phyloP scores from a whole-genome alignment of 176 grass and related monocot species.

The Oryza nivara region DNA sequence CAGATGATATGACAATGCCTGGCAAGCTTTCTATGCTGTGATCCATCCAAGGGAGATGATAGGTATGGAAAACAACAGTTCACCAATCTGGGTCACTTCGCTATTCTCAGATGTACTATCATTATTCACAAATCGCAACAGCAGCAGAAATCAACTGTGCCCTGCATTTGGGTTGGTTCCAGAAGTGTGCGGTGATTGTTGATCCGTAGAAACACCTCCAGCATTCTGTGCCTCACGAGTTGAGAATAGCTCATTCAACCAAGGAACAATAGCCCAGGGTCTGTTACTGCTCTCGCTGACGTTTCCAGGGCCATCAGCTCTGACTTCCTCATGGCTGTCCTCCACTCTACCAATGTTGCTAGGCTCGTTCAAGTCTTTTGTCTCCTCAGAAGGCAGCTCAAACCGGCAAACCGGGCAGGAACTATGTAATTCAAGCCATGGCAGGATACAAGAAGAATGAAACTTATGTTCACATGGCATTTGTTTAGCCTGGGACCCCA shows the following conservation, averaged over 20 bases:
- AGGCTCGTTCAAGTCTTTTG: slow-evolving; percentile 68
- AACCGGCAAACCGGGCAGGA: slow-evolving; percentile 93
- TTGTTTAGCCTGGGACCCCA: slow-evolving; percentile 71
- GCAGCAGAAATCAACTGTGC: slow-evolving; percentile 48
- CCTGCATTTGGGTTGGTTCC: slow-evolving; percentile 44
- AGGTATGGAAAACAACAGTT: slow-evolving; percentile 29
- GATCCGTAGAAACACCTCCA: slow-evolving; percentile 33
- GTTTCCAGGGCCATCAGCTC: slow-evolving; percentile 34
- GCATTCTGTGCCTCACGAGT: slow-evolving; percentile 49
- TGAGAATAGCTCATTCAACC: slow-evolving; percentile 76
- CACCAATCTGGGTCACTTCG: slow-evolving; percentile 7
- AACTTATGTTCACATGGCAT: slow-evolving; percentile 98
- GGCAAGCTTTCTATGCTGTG: slow-evolving; percentile 37
- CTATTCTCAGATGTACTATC: too few relatives aligned
- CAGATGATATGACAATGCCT: slow-evolving; percentile 30
- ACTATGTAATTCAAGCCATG: slow-evolving; percentile 96
- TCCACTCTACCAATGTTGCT: slow-evolving; percentile 48
- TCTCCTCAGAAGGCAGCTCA: slow-evolving; percentile 71
- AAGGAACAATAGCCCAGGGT: slow-evolving; percentile 65
- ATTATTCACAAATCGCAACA: slow-evolving; percentile 51
- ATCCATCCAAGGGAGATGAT: slow-evolving; percentile 45
- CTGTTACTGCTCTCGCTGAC: slow-evolving; percentile 55
- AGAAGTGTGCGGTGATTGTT: slow-evolving; percentile 46
- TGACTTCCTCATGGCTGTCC: slow-evolving; percentile 35
- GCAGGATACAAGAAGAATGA: slow-evolving; percentile 77